Base-by-base conservation (phyloP, 192 early-diverging fungal genomes). In the Coemansia sp. region DNA sequence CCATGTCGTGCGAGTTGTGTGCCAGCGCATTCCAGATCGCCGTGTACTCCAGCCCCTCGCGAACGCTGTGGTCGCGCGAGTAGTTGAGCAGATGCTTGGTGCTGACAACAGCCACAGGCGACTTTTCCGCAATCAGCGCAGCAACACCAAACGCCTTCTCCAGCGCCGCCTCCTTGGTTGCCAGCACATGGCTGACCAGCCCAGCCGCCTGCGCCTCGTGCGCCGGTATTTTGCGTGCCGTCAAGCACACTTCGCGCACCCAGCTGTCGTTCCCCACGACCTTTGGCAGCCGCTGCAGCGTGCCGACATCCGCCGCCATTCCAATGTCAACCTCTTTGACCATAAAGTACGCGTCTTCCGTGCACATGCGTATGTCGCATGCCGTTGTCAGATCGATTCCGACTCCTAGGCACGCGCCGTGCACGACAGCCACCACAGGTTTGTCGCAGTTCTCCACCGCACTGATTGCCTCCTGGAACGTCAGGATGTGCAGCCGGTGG, bases 311-410 rank as follows among this genome's bases (percentile, higher is more conserved):
- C 7, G 96, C 96, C 25, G 94, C 93, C 71, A 99, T 66, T 9
- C 93, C 95, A 77, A 97, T 85, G 75, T 96, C 94, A 20, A 96
- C 92, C 82, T 97, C 92, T 83, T 94, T 94, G 40, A 96, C 88
- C 42, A 86, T 85, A 74, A 96, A 99, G 61, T 80, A 85, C 7
- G 93, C 84, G 58, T 94, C 93, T 64, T 86, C 74, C 39, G 87
- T 75, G 64, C 88, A 88, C 63, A 90, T 86, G 52, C 97, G 88
- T 26, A 99, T 92, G 67, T 99, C 97, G 77, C 94, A 95, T 1
- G 97, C 95, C 13, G 93, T 90, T 15, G 92, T 87, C 53, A 96
- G 70, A 70, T 96, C 94, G 46, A 98, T 88, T 18, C 93, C 89
- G 39, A 86, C 91, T 7, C 95, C 95, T 70, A 96, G 84, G 72